These are phyloP conservation scores for Nicotiana sylvestris DNA, from an alignment of 257 asterid species.

Conservation along the genomic window DNA sequence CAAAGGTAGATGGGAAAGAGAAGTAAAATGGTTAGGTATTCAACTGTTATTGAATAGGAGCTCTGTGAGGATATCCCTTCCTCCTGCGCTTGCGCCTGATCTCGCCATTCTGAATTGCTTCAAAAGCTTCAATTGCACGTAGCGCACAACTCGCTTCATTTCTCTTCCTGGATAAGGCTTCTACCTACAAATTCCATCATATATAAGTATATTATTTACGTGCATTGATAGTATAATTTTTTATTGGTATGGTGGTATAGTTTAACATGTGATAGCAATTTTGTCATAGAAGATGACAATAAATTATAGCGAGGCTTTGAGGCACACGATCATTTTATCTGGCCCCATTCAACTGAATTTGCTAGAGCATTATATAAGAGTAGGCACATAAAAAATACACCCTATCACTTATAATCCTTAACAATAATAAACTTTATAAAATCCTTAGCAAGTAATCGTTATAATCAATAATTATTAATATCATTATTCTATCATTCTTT, in stretches of 20 bases:
- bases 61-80: slow-evolving; percentile 25
- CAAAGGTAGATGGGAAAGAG: neutral
- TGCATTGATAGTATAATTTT: no score
- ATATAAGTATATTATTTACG: neutral
- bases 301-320: no score
- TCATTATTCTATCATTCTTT: no score
- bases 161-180: neutral
- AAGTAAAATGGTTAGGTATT: neutral
- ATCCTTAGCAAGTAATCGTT: neutral
- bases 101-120: neutral
- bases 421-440: neutral
- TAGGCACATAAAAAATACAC: no score
- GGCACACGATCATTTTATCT: no score
- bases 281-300: no score
- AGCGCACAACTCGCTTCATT: neutral
- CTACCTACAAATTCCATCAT: slow-evolving; percentile 11
- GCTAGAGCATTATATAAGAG: no score
- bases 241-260: no score
- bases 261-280: no score
- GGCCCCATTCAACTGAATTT: no score
- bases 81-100: slow-evolving; percentile 9
- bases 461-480: no score
- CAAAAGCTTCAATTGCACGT: neutral
- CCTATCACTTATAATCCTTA: neutral
- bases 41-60: neutral